A percentile compares a stretch with the other conserved stretches of the same genome.
Conservation (phyloP, 2,329 filamentous ascomycete genomes). For the Cryphonectria carpinicola region DNA sequence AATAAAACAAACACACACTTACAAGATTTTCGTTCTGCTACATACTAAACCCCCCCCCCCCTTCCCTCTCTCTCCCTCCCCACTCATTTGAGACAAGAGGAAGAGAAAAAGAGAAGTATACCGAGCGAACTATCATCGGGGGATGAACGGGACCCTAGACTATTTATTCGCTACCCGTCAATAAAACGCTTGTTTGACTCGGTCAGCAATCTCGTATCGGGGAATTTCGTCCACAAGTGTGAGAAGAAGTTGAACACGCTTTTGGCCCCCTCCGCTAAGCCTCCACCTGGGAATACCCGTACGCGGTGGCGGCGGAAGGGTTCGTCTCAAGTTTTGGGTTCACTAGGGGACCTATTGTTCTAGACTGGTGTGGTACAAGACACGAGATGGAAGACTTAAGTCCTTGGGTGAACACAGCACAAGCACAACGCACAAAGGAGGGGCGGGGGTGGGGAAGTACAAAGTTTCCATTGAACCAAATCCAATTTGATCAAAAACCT, state of each 20-base stretch:
- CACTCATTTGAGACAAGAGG: no score
- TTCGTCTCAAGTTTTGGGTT: slow-evolving; percentile 1
- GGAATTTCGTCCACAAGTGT: not conserved
- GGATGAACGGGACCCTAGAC: not conserved
- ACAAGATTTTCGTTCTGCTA: no score
- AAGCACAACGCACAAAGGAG: not conserved
- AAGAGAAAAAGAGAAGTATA: not conserved
- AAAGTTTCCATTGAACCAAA: not conserved
- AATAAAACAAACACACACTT: no score
- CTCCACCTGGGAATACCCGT: not conserved
- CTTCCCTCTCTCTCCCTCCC: no score
- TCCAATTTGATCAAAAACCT: not conserved
- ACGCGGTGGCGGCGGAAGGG: not conserved
- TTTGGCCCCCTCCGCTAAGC: not conserved
- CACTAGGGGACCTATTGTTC: not conserved
- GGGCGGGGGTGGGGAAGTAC: not conserved
- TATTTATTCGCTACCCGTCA: slow-evolving; percentile 5
- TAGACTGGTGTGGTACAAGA: not conserved
- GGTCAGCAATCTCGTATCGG: slow-evolving; percentile 5
- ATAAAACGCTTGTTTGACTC: not conserved
- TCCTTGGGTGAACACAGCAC: no score
- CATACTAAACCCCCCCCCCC: no score
- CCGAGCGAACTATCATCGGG: not conserved
- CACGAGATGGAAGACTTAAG: not conserved
- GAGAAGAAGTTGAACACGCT: not conserved